These are phyloP conservation scores for Mucor circinelloides DNA, from an alignment of 371 early-diverging fungal genomes.

Conservation along the genomic window DNA sequence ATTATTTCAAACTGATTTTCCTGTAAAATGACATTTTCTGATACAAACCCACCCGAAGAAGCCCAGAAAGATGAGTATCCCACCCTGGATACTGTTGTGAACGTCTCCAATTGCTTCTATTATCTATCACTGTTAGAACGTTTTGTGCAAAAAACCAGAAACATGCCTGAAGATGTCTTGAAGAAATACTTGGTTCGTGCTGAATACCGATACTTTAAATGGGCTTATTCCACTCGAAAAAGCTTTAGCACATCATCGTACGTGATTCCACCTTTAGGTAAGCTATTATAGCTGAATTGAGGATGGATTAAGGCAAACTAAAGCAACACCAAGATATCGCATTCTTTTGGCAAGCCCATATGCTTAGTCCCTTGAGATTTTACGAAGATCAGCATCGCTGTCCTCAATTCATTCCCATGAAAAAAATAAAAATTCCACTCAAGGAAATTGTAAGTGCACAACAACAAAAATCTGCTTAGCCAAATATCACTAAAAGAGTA, in stretches of 20 bases:
- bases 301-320: not conserved
- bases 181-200: constrained; percentile 7
- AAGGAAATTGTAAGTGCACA: constrained; percentile 2
- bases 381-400: constrained; percentile 7
- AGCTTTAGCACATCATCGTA: not conserved
- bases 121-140: constrained; percentile 12
- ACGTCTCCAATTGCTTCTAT: constrained; percentile 7
- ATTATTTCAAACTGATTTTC: not conserved
- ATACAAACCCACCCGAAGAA: not conserved
- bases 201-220: constrained; percentile 10
- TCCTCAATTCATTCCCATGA: not conserved
- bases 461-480: not conserved
- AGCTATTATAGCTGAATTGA: not conserved
- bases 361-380: constrained; percentile 21
- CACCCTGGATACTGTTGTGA: not conserved
- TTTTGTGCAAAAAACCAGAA: constrained; percentile 1
- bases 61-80: not conserved
- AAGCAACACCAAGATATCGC: constrained; percentile 10
- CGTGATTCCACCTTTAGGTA: not conserved
- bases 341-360: constrained; percentile 25
- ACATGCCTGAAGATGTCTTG: not conserved
- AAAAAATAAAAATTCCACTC: not conserved
- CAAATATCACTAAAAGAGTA: not conserved
- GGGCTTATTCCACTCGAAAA: not conserved
- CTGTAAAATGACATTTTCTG: not conserved